Evolutionary conservation across 2,329 filamentous ascomycete genomes (phyloP).

Genomic region (Colletotrichum sp.): DNA sequence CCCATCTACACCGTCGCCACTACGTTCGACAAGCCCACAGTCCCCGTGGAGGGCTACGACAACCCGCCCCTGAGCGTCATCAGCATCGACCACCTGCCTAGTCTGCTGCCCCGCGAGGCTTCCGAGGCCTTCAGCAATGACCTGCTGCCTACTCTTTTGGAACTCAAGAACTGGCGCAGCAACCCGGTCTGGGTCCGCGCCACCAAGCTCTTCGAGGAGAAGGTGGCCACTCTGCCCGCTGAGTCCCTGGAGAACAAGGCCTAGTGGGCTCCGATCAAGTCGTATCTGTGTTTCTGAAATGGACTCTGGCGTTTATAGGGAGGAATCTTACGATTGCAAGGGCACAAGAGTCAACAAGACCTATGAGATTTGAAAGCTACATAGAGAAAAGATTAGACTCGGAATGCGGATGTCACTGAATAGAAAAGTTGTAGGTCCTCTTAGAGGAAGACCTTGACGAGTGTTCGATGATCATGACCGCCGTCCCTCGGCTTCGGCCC

Average conservation of each 20-base stretch:
- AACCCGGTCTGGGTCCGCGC: conserved; percentile 84
- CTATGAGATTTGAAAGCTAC: not conserved
- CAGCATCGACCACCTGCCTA: conserved; percentile 85
- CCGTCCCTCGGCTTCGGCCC: not conserved
- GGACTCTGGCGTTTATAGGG: conserved; percentile 5
- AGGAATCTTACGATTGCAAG: not conserved
- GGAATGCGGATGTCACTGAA: not conserved
- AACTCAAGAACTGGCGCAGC: conserved; percentile 75
- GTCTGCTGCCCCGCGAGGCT: conserved; percentile 83
- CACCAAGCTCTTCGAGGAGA: conserved; percentile 82
- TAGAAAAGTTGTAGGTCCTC: not conserved
- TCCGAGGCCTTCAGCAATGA: conserved; percentile 83
- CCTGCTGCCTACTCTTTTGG: conserved; percentile 76
- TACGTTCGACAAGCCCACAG: conserved; percentile 87
- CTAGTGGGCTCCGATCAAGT: conserved; percentile 13
- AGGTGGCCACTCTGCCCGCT: conserved; percentile 69
- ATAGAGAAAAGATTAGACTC: conserved; percentile 3
- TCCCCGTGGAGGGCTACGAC: conserved; percentile 67
- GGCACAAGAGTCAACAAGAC: not conserved
- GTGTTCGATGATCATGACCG: not conserved
- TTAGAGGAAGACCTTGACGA: not conserved
- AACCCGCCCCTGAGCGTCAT: conserved; percentile 76
- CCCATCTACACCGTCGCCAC: conserved; percentile 86
- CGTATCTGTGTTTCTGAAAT: conserved; percentile 13
- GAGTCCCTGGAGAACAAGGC: conserved; percentile 25